A percentile compares a stretch with the other conserved stretches of the same genome.
Evolutionary conservation across 768 basidiomycete genomes (phyloP).

Genomic region (Phanerochaete sordida): DNA sequence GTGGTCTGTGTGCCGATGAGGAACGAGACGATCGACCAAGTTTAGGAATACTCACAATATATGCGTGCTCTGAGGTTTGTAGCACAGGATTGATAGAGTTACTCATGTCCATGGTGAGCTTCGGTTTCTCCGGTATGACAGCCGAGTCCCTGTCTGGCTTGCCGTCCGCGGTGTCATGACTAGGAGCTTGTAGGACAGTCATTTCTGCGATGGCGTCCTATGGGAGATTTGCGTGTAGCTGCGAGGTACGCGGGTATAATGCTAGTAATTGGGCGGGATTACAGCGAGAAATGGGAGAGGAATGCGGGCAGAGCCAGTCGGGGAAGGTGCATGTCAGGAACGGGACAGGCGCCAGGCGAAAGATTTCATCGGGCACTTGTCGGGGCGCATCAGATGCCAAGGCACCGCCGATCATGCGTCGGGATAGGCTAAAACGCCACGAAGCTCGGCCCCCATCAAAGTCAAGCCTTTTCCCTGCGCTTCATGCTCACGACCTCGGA

Average conservation of each 20-base stretch:
- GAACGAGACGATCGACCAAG: neutral
- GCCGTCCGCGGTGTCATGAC: neutral
- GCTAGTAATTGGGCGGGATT: neutral
- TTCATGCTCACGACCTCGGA: too few relatives aligned
- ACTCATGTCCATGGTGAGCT: neutral
- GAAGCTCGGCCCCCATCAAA: neutral
- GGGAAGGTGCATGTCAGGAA: neutral
- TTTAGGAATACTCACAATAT: conserved; percentile 38
- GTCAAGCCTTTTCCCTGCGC: too few relatives aligned
- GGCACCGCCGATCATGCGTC: neutral
- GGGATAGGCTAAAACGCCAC: conserved; percentile 1
- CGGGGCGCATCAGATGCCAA: neutral
- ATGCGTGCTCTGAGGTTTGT: conserved; percentile 51
- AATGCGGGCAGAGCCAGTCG: neutral
- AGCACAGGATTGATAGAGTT: conserved; percentile 52
- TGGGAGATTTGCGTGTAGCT: too few relatives aligned
- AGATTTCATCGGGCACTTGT: neutral
- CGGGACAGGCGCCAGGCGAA: neutral
- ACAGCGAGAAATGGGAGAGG: neutral
- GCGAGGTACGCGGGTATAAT: neutral
- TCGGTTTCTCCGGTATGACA: neutral
- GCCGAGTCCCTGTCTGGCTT: neutral
- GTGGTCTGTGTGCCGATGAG: conserved; percentile 41
- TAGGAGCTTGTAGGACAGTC: neutral
- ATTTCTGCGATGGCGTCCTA: too few relatives aligned